A percentile compares a stretch with the other conserved stretches of the same genome.
phyloP scores from a whole-genome alignment of 805 yeast species.

The Wickerhamiella sergipiensis region DNA sequence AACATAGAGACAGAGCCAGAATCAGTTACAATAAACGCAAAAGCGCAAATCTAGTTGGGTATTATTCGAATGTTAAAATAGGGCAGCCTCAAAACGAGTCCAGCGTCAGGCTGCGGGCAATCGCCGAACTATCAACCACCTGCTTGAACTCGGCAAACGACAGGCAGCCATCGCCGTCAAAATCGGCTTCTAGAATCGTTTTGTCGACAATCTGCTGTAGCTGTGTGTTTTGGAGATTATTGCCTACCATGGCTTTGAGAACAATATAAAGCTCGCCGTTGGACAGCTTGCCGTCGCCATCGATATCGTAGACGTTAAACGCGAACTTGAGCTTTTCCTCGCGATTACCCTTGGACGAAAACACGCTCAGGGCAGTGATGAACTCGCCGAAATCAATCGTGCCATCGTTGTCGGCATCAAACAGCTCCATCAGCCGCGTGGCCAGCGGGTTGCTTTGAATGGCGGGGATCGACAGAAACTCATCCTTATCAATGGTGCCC shows the following conservation, averaged over 20 bases:
- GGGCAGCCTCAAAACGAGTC: slow-evolving; percentile 18
- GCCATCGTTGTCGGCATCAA: slow-evolving; percentile 87
- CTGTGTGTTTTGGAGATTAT: slow-evolving; percentile 70
- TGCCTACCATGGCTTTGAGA: slow-evolving; percentile 93
- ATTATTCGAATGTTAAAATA: background rate
- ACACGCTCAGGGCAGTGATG: slow-evolving; percentile 72
- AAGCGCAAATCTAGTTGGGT: too few species aligned
- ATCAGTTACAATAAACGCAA: too few species aligned
- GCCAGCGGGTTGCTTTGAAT: slow-evolving; percentile 85
- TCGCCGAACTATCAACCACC: slow-evolving; percentile 26
- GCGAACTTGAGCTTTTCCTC: slow-evolving; percentile 80
- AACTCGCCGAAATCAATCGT: slow-evolving; percentile 93
- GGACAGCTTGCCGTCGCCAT: slow-evolving; percentile 85
- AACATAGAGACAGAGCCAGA: too few species aligned
- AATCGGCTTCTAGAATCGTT: slow-evolving; percentile 85
- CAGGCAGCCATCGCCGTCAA: slow-evolving; percentile 74
- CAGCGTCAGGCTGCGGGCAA: slow-evolving; percentile 25
- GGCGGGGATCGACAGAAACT: slow-evolving; percentile 86
- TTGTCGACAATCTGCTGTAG: slow-evolving; percentile 95
- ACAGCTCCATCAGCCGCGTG: slow-evolving; percentile 77
- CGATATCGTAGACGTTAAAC: slow-evolving; percentile 89
- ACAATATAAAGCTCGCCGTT: slow-evolving; percentile 91
- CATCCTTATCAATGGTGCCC: slow-evolving; percentile 83
- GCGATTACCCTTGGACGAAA: slow-evolving; percentile 68
- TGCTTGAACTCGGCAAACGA: slow-evolving; percentile 76